A percentile compares a stretch with the other conserved stretches of the same genome.
phyloP scores from a whole-genome alignment of 192 early-diverging fungal genomes.

The Lunasporangiospora selenospora region DNA sequence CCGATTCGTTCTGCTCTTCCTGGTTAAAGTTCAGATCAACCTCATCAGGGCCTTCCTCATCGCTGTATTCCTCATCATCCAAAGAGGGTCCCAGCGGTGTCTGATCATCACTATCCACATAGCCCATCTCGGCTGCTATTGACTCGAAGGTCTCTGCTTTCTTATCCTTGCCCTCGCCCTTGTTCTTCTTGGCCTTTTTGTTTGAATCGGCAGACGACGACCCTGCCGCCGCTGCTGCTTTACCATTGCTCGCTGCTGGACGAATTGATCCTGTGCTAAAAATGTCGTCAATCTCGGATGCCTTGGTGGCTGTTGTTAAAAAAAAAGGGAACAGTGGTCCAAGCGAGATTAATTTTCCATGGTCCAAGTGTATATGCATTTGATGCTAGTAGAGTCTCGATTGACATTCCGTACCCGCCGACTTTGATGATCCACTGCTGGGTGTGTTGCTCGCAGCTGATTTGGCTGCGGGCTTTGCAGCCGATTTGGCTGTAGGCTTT shows the following conservation, averaged over 20 bases:
- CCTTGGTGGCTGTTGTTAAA: slow-evolving; percentile 10
- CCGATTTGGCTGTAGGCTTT: too few species aligned
- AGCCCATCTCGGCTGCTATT: too few species aligned
- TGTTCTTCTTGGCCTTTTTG: not conserved
- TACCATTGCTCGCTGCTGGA: slow-evolving; percentile 1
- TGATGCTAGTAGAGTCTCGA: too few species aligned
- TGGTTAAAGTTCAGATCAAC: slow-evolving; percentile 33
- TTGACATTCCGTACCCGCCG: too few species aligned
- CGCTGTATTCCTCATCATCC: slow-evolving; percentile 16
- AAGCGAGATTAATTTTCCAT: too few species aligned
- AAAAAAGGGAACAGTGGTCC: too few species aligned
- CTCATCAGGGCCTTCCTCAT: slow-evolving; percentile 15
- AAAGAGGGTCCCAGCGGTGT: slow-evolving; percentile 8
- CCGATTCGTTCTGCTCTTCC: slow-evolving; percentile 41
- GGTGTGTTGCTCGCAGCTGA: not conserved
- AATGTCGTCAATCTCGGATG: slow-evolving; percentile 43
- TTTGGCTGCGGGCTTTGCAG: slow-evolving; percentile 16
- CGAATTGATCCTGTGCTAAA: slow-evolving; percentile 33
- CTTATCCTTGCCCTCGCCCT: not conserved
- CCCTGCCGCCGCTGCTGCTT: not conserved
- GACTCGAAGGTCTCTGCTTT: not conserved
- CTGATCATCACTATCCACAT: slow-evolving; percentile 8
- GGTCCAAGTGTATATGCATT: too few species aligned
- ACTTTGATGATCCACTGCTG: too few species aligned
- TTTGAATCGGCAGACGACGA: not conserved